Conservation (phyloP, 2,329 filamentous ascomycete genomes). For the Drechslera avenae region DNA sequence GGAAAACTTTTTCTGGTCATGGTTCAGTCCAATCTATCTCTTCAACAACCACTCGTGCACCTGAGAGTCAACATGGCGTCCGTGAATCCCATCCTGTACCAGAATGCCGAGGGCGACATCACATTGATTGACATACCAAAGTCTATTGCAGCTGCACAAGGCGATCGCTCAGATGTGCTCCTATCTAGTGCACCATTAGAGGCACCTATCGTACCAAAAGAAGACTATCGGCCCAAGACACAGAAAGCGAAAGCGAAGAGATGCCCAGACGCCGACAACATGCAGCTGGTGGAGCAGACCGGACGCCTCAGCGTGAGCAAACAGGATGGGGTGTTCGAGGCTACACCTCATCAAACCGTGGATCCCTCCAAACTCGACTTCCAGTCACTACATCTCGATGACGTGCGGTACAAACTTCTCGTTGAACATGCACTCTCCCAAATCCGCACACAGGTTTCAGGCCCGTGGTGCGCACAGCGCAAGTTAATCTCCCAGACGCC, state of each 20-base stretch:
- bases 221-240: slow-evolving; percentile 59
- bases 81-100: slow-evolving; percentile 56
- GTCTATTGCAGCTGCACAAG: slow-evolving; percentile 71
- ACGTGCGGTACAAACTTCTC: slow-evolving; percentile 34
- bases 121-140: slow-evolving; percentile 71
- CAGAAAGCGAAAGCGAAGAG: slow-evolving; percentile 51
- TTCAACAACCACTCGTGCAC: no score
- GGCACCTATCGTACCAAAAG: slow-evolving; percentile 56
- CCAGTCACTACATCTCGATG: slow-evolving; percentile 8
- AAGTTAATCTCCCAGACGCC: slow-evolving; percentile 28
- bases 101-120: slow-evolving; percentile 56
- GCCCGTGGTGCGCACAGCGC: slow-evolving; percentile 34
- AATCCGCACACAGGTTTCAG: slow-evolving; percentile 34
- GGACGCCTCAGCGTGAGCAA: not conserved
- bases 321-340: no score
- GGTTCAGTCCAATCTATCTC: no score
- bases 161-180: slow-evolving; percentile 50
- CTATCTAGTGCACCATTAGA: slow-evolving; percentile 54
- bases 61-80: not conserved
- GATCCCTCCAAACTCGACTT: slow-evolving; percentile 5
- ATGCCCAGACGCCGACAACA: slow-evolving; percentile 31
- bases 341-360: not conserved
- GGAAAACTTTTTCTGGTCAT: no score
- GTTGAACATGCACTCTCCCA: slow-evolving; percentile 50
- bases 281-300: slow-evolving; percentile 39